Conservation (phyloP, 805 yeast genomes). For the Priceomyces fermenticarens region DNA sequence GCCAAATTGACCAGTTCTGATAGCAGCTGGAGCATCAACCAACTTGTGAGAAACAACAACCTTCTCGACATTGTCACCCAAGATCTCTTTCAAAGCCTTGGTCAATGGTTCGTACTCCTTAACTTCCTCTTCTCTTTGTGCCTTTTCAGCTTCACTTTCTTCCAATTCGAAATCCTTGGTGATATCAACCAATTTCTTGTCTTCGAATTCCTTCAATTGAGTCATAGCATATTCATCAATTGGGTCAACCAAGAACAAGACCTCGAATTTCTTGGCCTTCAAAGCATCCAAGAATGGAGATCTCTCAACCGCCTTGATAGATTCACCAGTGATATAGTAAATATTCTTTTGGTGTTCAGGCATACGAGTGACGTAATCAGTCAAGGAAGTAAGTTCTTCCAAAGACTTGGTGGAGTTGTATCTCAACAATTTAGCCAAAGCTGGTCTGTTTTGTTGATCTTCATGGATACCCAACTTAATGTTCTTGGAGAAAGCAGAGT, state of each 20-base stretch:
- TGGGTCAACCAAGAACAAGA: constrained; percentile 96
- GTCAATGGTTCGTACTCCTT: constrained; percentile 92
- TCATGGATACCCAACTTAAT: constrained; percentile 98
- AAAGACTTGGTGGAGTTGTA: constrained; percentile 93
- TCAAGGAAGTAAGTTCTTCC: constrained; percentile 90
- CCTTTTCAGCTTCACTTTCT: constrained; percentile 98
- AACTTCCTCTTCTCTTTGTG: constrained; percentile 86
- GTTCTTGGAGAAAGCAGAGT: constrained; percentile 97
- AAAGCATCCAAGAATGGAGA: constrained; percentile 99
- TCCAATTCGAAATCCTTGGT: constrained; percentile 98
- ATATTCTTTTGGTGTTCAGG: constrained; percentile 99
- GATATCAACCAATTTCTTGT: constrained; percentile 97
- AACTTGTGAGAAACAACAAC: constrained; percentile 97
- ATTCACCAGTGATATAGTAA: constrained; percentile 99
- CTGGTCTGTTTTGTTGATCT: constrained; percentile 94
- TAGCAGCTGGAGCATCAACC: constrained; percentile 99
- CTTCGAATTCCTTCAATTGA: constrained; percentile 98
- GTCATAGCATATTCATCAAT: constrained; percentile 99
- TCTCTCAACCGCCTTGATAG: constrained; percentile 94
- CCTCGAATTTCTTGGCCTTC: constrained; percentile 98
- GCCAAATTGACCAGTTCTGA: constrained; percentile 99
- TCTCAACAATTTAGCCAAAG: constrained; percentile 94
- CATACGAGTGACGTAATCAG: constrained; percentile 99
- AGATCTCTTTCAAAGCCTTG: constrained; percentile 91
- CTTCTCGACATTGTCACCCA: constrained; percentile 99